Evolutionary conservation across 1,139 yeast species (phyloP).

Genomic region (Geotrichum klebahnii): DNA sequence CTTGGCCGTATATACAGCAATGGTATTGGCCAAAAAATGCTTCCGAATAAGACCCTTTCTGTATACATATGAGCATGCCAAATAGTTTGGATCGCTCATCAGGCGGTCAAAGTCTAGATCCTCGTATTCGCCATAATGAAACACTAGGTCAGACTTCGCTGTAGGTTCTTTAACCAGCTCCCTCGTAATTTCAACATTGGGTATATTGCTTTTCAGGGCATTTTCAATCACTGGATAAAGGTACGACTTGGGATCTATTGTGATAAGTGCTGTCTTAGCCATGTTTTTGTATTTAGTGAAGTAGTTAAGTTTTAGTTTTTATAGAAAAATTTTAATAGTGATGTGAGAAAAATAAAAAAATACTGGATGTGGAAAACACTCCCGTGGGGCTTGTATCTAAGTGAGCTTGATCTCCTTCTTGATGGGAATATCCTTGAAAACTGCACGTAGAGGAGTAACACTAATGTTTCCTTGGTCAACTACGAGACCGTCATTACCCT

Average conservation of each 20-base stretch:
- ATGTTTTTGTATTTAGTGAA: background rate
- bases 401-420: slow-evolving; percentile 52
- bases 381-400: slow-evolving; percentile 25
- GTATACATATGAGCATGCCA: slow-evolving; percentile 76
- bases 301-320: background rate
- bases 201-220: slow-evolving; percentile 40
- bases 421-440: slow-evolving; percentile 57
- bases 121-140: slow-evolving; percentile 89
- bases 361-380: too few relatives aligned
- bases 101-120: slow-evolving; percentile 70
- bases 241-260: slow-evolving; percentile 47
- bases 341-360: background rate
- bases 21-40: slow-evolving; percentile 78
- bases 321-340: slow-evolving; percentile 5
- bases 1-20: slow-evolving; percentile 68
- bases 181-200: slow-evolving; percentile 3
- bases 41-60: slow-evolving; percentile 81
- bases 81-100: slow-evolving; percentile 48
- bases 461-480: slow-evolving; percentile 47
- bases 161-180: slow-evolving; percentile 18
- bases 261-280: slow-evolving; percentile 23
- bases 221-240: slow-evolving; percentile 53
- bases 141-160: slow-evolving; percentile 38
- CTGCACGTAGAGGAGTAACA: slow-evolving; percentile 81
- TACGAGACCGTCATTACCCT: slow-evolving; percentile 49